These are phyloP conservation scores for Alloascoidea africana DNA, from an alignment of 805 yeast genomes.

Conservation along the genomic window DNA sequence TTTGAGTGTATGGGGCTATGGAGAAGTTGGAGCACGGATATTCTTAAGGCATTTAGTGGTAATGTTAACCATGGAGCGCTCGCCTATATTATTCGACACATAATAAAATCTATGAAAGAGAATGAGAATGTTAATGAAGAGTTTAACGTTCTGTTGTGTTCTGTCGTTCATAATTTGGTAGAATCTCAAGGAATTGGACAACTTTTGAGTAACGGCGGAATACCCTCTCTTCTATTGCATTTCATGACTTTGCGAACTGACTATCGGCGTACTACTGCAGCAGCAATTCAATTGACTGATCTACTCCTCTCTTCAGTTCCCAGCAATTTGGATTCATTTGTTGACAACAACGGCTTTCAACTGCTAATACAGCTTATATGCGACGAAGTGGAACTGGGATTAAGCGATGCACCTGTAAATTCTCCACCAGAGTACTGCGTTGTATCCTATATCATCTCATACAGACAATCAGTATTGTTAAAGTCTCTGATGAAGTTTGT, in stretches of 20 bases:
- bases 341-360: slow-evolving; percentile 50
- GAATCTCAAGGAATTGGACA: slow-evolving; percentile 29
- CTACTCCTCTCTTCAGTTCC: slow-evolving; percentile 21
- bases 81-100: slow-evolving; percentile 53
- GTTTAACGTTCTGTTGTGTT: slow-evolving; percentile 33
- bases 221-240: slow-evolving; percentile 48
- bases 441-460: slow-evolving; percentile 36
- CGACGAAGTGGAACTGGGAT: slow-evolving; percentile 49
- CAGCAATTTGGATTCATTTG: slow-evolving; percentile 39
- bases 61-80: slow-evolving; percentile 76
- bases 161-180: slow-evolving; percentile 44
- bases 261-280: slow-evolving; percentile 41
- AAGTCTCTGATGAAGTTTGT: slow-evolving; percentile 49
- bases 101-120: slow-evolving; percentile 33
- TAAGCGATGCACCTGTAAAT: slow-evolving; percentile 41
- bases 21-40: slow-evolving; percentile 59
- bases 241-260: slow-evolving; percentile 38
- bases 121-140: slow-evolving; percentile 30
- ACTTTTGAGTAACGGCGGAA: slow-evolving; percentile 59
- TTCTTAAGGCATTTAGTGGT: slow-evolving; percentile 67
- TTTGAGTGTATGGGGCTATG: slow-evolving; percentile 55
- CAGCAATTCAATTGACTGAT: slow-evolving; percentile 46
- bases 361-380: slow-evolving; percentile 43
- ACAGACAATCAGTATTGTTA: slow-evolving; percentile 44
- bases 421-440: slow-evolving; percentile 38